phyloP scores from a whole-genome alignment of 768 basidiomycete species.

The Pisolithus marmoratus region DNA sequence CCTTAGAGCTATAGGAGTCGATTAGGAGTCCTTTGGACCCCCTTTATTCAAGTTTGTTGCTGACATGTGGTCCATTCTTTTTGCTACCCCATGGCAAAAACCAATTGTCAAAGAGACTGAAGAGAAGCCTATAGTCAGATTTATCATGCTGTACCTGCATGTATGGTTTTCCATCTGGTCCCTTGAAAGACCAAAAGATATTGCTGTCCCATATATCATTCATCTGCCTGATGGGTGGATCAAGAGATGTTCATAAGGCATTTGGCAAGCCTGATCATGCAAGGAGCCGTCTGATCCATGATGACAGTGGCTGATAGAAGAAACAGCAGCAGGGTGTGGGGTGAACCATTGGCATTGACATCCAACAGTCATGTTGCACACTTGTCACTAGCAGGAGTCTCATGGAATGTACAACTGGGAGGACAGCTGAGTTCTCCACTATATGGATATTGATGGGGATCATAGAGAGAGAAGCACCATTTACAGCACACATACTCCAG shows the following conservation, averaged over 20 bases:
- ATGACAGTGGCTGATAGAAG: conserved; percentile 20
- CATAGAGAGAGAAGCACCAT: no score
- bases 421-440: no score
- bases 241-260: neutral
- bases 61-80: conserved; percentile 27
- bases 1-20: no score
- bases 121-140: conserved; percentile 18
- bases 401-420: neutral
- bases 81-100: conserved; percentile 32
- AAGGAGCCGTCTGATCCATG: conserved; percentile 23
- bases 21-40: no score
- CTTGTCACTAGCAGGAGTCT: conserved; percentile 6
- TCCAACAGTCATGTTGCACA: conserved; percentile 4
- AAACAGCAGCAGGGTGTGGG: conserved; percentile 7
- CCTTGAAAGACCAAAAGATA: conserved; percentile 20
- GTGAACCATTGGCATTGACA: neutral
- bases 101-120: conserved; percentile 32
- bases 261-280: conserved; percentile 18
- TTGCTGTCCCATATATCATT: conserved; percentile 24
- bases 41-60: no score
- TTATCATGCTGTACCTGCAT: conserved; percentile 7
- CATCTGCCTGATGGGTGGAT: neutral
- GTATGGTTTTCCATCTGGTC: conserved; percentile 22
- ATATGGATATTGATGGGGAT: no score
- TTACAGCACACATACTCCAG: no score